A percentile compares a stretch with the other conserved stretches of the same genome.
Conservation (phyloP, 2,329 filamentous ascomycete species). For the Ceratocystis colombiana region DNA sequence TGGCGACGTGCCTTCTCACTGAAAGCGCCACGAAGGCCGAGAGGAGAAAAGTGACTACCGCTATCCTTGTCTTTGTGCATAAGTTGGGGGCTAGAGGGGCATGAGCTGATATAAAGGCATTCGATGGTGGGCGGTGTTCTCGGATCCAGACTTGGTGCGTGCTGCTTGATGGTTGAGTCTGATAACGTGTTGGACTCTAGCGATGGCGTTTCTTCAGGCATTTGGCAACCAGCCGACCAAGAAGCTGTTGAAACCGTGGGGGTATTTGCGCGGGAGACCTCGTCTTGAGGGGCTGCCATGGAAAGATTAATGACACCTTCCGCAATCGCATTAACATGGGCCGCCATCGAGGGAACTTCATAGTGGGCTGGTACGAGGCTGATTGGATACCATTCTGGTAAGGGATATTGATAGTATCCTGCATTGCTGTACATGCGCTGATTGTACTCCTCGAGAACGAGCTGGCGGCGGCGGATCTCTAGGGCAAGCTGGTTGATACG, state of each 20-base stretch:
- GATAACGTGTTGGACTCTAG: constrained; percentile 20
- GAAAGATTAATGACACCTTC: neutral
- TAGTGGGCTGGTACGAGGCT: neutral
- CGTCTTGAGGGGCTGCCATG: neutral
- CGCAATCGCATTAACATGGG: neutral
- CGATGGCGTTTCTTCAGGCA: constrained; percentile 18
- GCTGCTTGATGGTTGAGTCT: constrained; percentile 19
- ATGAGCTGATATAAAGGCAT: constrained; percentile 18
- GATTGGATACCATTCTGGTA: neutral
- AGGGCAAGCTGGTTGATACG: constrained; percentile 24
- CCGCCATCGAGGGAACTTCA: neutral
- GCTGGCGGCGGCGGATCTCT: constrained; percentile 24
- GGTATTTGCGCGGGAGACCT: constrained; percentile 11
- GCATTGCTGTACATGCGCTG: constrained; percentile 18
- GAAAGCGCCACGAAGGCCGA: neutral
- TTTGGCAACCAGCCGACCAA: neutral
- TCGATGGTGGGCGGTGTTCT: neutral
- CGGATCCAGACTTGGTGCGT: neutral
- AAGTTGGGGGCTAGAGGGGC: constrained; percentile 22
- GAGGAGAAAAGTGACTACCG: neutral
- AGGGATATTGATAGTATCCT: constrained; percentile 9
- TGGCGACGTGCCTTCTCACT: constrained; percentile 20
- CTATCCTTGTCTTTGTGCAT: neutral
- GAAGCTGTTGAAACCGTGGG: neutral
- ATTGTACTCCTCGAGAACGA: constrained; percentile 21